phyloP scores from a whole-genome alignment of 106 monocot species.

The Gastrodia elata region DNA sequence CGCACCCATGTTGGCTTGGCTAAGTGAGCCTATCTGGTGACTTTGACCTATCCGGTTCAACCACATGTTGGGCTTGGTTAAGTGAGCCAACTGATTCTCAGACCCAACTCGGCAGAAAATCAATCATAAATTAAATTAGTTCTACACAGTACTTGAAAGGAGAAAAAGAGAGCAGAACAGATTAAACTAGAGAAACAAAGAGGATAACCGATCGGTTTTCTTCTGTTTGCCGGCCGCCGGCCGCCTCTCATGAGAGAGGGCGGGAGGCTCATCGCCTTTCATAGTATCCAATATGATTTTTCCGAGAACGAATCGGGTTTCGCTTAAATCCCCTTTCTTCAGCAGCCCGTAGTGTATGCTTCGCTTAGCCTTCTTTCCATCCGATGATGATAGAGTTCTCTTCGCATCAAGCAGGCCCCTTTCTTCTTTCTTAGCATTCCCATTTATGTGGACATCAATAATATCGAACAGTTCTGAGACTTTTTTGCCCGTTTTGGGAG shows the following conservation, averaged over 20 bases:
- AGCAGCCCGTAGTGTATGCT: conserved; percentile 38
- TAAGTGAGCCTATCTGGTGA: no score
- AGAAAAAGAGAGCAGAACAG: no score
- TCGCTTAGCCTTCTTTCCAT: conserved; percentile 8
- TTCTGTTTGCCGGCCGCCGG: neutral
- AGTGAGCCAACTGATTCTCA: no score
- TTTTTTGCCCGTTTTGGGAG: conserved; percentile 18
- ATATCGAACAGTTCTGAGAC: conserved; percentile 31
- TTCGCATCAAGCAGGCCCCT: conserved; percentile 9
- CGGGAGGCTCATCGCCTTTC: conserved; percentile 8
- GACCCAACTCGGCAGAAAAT: no score
- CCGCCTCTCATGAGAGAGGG: neutral
- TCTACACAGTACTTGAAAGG: no score
- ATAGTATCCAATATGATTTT: conserved; percentile 55
- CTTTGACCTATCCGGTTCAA: no score
- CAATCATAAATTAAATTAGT: no score
- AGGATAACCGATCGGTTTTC: neutral
- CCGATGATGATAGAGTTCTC: neutral
- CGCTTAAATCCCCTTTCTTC: conserved; percentile 38
- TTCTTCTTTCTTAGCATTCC: conserved; percentile 8
- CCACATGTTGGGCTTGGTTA: no score
- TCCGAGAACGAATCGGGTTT: conserved; percentile 53
- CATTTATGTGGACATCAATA: conserved; percentile 14
- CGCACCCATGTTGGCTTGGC: no score
- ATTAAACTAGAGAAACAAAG: no score